Evolutionary conservation across 371 early-diverging fungal genomes (phyloP), one percentile per base, ranked within the genome.

Genomic region (Gilbertella persicaria): DNA sequence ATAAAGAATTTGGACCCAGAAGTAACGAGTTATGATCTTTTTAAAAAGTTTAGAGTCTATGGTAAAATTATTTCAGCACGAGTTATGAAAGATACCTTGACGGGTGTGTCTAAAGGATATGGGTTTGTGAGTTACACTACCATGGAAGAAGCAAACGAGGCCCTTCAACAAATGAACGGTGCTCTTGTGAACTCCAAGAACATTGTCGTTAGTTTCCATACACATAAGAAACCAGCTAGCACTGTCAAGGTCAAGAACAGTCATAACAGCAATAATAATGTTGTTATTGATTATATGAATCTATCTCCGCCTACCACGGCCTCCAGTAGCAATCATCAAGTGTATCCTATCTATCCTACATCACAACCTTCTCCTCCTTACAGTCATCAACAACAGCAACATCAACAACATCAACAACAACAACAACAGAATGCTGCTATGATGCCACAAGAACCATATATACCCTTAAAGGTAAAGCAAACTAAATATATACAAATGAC

Each of bases 91-190:
- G 97, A 96, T 56, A 81, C 82, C 4, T 56, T 67, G 33, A 89
- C 92, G 3, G 82, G 83, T 46, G 79, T 84, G 24, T 92, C 95
- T 8, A 84, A 95, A 35, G 92, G 97, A 0, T 96, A 95, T 82
- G 97, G 94, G 3, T 96, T 96, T 41, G 66, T 65, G 12, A 78
- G 78, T 39, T 78, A 56, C 48, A 62, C 62, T 10, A 53, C 54
- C 26, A 39, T 63, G 30, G 73, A 74, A 23, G 75, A 74, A 50
- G 78, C 78, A 5, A 33, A 51, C 7, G 62, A 59, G 19, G 78
- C 78, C 17, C 45, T 70, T n/a, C 52, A 60, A 20, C 49, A 70
- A 5, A 65, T 74, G 69, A 66, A 78, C 33, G 71, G 71, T 26
- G 48, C 53, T 9, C 21, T 60, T 10, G 28, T 73, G 25, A 48